Percentiles rank a stretch among this genome's conserved stretches.
These are phyloP conservation scores for Eutypella sp. DNA, from an alignment of 2,329 filamentous ascomycete species.

Conservation along the genomic window DNA sequence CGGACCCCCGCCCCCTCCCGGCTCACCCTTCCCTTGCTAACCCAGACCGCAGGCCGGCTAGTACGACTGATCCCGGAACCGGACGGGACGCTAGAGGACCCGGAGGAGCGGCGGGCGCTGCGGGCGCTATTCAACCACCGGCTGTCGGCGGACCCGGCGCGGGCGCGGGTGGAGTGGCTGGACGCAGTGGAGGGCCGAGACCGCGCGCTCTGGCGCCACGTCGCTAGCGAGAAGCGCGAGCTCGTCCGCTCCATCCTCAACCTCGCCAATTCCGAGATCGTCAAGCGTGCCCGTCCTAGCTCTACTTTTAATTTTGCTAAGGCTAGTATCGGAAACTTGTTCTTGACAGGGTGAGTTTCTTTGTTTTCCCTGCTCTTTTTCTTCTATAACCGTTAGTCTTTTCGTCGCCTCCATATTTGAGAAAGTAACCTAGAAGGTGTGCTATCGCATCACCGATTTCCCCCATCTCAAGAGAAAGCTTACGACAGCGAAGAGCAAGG, in stretches of 20 bases:
- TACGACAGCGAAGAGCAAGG: no score
- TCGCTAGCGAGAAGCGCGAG: slow-evolving; percentile 68
- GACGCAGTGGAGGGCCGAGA: slow-evolving; percentile 83
- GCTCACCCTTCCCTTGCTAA: neutral
- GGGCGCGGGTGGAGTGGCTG: slow-evolving; percentile 75
- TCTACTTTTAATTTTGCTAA: slow-evolving; percentile 74
- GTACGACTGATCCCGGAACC: slow-evolving; percentile 81
- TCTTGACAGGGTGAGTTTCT: slow-evolving; percentile 60
- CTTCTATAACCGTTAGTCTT: no score
- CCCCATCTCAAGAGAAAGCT: no score
- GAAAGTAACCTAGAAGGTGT: no score
- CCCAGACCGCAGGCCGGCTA: slow-evolving; percentile 59
- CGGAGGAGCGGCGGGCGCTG: slow-evolving; percentile 71
- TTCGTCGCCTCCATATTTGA: no score
- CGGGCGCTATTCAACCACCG: slow-evolving; percentile 85
- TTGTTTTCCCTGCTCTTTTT: neutral
- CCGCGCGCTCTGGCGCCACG: slow-evolving; percentile 60
- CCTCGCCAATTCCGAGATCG: slow-evolving; percentile 69
- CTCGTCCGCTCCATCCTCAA: slow-evolving; percentile 74
- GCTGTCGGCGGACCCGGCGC: slow-evolving; percentile 55
- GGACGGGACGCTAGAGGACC: slow-evolving; percentile 46
- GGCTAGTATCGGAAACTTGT: slow-evolving; percentile 73
- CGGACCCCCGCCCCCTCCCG: neutral
- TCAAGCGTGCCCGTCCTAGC: slow-evolving; percentile 68
- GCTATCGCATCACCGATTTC: no score